Evolutionary conservation across 1,284 basidiomycete species (phyloP), one percentile per base, ranked within the genome.

Genomic region (Vanrija sp.): DNA sequence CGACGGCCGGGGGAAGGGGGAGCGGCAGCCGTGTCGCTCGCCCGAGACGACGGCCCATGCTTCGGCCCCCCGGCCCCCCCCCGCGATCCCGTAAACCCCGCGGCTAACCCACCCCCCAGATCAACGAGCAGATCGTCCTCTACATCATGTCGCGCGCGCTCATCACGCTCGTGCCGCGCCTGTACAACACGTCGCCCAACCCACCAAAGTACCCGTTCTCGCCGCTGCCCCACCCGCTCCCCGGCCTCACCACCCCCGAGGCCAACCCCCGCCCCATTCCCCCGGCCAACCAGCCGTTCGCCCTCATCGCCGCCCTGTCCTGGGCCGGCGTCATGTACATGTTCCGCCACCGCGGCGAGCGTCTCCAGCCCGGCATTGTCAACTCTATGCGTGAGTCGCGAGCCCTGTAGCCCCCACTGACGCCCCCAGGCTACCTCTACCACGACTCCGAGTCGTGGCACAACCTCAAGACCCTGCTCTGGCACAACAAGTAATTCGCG

Each of bases 251-350:
- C 2, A 66, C 67, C 18, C 60, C 65, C 4, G 63, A 60, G 41
- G 68, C 68, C 24, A 76, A 75, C 57, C 75, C 75, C 25, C 84
- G 82, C 65, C 87, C 90, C 3, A 73, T 89, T 42, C 89, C 91
- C 4, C 89, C 91, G 3, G 83, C 93, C 66, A 79, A 86, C 39
- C 79, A 82, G 23, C 85, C 89, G 67, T 98, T 97, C 77, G 85
- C 89, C 3, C 71, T 88, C 31, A 93, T 97, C 65, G 90, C 95
- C 3, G 89, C 94, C 0, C 62, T 97, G 27, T 84, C 87, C 36
- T 98, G 95, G 95, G 95, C 91, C 37, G 81, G 85, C n/a, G 92
- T 96, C 45, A 98, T 98, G 95, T 98, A 88, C 83, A 79, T 96
- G 58, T 98, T 95, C 81, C 81, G 85, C 65, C 82, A 95, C 73